A percentile compares a stretch with the other conserved stretches of the same genome.
Evolutionary conservation across 306 rosid species (phyloP).

Genomic region (Senna tora): DNA sequence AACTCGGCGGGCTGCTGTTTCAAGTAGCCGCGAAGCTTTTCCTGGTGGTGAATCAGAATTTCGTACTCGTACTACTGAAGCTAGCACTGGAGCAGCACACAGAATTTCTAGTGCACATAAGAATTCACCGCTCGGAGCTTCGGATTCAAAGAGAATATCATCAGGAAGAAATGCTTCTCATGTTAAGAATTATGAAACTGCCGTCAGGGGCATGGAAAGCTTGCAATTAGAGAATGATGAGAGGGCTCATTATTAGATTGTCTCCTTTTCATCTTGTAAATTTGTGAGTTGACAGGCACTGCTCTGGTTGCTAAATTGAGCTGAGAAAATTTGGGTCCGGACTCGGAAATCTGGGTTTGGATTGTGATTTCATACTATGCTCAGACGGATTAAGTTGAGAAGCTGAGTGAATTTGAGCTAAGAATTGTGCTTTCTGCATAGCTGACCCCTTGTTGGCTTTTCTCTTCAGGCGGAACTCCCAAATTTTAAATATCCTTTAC

Average conservation of each 20-base stretch:
- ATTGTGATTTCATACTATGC: constrained; percentile 41
- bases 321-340: constrained; percentile 36
- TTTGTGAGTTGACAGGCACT: constrained; percentile 37
- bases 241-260: constrained; percentile 57
- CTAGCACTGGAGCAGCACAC: constrained; percentile 62
- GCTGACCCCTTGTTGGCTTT: constrained; percentile 35
- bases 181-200: constrained; percentile 63
- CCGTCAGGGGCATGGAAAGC: constrained; percentile 74
- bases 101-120: constrained; percentile 62
- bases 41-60: constrained; percentile 58
- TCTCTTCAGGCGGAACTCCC: constrained; percentile 32
- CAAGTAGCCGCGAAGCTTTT: constrained; percentile 71
- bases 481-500: constrained; percentile 26
- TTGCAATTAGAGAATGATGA: constrained; percentile 73
- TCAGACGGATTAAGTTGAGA: constrained; percentile 25
- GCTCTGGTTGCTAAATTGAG: constrained; percentile 42
- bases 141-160: constrained; percentile 53
- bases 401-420: constrained; percentile 31
- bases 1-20: constrained; percentile 69
- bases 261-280: constrained; percentile 44
- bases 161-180: constrained; percentile 59
- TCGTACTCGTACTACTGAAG: constrained; percentile 59
- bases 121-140: constrained; percentile 52
- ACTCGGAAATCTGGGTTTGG: constrained; percentile 41
- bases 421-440: constrained; percentile 29